Percentiles rank a stretch among this genome's conserved stretches.
Conservation (phyloP, 2,329 filamentous ascomycete genomes). For the Pyrenophora graminea region DNA sequence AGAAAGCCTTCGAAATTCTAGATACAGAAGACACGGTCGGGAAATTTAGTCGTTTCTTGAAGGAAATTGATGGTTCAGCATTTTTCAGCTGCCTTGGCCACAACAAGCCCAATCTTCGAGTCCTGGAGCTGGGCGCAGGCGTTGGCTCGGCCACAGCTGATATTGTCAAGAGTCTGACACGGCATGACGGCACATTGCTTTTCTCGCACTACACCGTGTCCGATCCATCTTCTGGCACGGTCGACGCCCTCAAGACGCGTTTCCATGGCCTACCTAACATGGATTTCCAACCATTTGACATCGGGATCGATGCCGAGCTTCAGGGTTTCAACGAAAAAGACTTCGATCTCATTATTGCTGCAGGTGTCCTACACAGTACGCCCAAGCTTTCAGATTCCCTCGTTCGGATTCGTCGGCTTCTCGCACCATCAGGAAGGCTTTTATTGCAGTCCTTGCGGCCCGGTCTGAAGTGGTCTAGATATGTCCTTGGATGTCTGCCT, state of each 20-base stretch:
- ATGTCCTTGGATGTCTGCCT: slow-evolving; percentile 38
- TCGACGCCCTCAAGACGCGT: slow-evolving; percentile 2
- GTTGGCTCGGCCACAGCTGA: background rate
- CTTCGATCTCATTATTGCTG: slow-evolving; percentile 23
- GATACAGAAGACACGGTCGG: background rate
- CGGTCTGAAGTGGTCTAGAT: slow-evolving; percentile 7
- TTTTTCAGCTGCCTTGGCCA: slow-evolving; percentile 4
- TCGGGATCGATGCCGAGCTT: slow-evolving; percentile 4
- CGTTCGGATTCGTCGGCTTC: slow-evolving; percentile 8
- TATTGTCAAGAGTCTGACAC: background rate
- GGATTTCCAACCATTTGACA: slow-evolving; percentile 12
- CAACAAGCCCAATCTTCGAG: slow-evolving; percentile 3
- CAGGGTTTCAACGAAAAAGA: slow-evolving; percentile 17
- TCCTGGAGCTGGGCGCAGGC: slow-evolving; percentile 10
- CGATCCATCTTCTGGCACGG: slow-evolving; percentile 12
- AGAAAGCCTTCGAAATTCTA: background rate
- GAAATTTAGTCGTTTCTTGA: background rate
- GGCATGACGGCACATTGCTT: background rate
- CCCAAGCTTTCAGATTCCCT: background rate
- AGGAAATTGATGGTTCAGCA: background rate
- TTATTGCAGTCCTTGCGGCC: slow-evolving; percentile 48
- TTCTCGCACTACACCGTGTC: background rate
- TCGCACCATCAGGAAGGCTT: slow-evolving; percentile 49
- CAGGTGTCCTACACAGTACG: slow-evolving; percentile 1
- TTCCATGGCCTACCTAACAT: background rate